Evolutionary conservation across 306 rosid species (phyloP), one percentile per base, ranked within the genome.

Genomic region (Vigna mungo): DNA sequence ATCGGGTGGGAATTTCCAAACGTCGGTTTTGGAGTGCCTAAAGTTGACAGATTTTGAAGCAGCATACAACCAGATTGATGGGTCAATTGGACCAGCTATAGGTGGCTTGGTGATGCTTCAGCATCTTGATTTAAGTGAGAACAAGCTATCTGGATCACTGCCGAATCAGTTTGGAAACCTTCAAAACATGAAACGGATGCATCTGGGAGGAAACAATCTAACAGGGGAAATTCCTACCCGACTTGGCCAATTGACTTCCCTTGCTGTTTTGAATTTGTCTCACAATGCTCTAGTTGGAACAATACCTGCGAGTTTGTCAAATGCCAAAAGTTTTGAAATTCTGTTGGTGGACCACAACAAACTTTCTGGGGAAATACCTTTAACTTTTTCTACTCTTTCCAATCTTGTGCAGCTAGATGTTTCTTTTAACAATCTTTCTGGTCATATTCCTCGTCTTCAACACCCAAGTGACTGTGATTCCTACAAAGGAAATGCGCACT

Each of bases 391-490:
- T 23, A 34, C 84, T 16, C 80, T 87, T 53, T 21, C 85, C 67
- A 58, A 66, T 55, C 88, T 87, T 55, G 77, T 54, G 44, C 74
- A 80, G n/a, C 76, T 87, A 43, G 83, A 84, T 80, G 86, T 87
- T 49, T 84, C 90, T 68, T 87, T 76, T 79, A 87, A 87, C 68
- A 87, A 87, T 48, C 88, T 87, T 63, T 87, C 90, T 12, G 90
- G 90, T 76, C 86, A 79, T 76, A 87, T 87, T 76, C 90, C 90
- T 18, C 79, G 37, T 74, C 83, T 87, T 68, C 79, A 72, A 78
- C 86, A 68, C 67, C 74, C 59, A 32, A 80, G 55, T 68, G 72
- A 73, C 68, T 84, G 90, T 69, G 71, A 77, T 53, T 79, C 78
- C 76, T 87, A 54, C 51, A 79, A n/a, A 74, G 88, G 90, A 46